Percentiles rank a stretch among this genome's conserved stretches.
Conservation (phyloP, 179 eudicot species). For the Camellia oleifera region DNA sequence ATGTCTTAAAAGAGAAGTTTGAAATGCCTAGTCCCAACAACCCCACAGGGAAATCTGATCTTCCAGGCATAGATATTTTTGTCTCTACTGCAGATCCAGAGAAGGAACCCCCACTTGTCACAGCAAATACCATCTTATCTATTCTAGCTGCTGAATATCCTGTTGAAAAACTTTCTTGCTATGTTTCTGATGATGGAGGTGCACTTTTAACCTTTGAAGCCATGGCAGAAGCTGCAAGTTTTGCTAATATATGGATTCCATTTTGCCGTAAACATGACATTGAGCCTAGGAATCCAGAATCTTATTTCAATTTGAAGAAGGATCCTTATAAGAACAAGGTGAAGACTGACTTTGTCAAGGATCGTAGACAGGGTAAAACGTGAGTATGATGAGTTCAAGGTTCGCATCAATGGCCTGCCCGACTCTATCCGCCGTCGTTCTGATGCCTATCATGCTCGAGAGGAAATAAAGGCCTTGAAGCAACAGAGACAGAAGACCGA, state of each 20-base stretch:
- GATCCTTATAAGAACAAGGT: slow-evolving; percentile 87
- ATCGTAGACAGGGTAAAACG: slow-evolving; percentile 81
- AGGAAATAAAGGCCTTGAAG: slow-evolving; percentile 74
- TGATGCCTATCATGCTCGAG: slow-evolving; percentile 90
- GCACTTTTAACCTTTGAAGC: slow-evolving; percentile 95
- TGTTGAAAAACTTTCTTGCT: slow-evolving; percentile 86
- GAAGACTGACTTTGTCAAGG: slow-evolving; percentile 78
- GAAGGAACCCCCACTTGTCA: slow-evolving; percentile 95
- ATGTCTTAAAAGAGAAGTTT: slow-evolving; percentile 77
- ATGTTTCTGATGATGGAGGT: slow-evolving; percentile 95
- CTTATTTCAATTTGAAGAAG: slow-evolving; percentile 68
- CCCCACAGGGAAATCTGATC: slow-evolving; percentile 89
- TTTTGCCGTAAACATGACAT: slow-evolving; percentile 85
- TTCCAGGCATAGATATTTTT: slow-evolving; percentile 82
- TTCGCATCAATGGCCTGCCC: slow-evolving; percentile 79
- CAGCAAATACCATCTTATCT: slow-evolving; percentile 83
- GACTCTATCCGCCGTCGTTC: slow-evolving; percentile 84
- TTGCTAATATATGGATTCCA: slow-evolving; percentile 84
- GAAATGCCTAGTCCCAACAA: slow-evolving; percentile 64
- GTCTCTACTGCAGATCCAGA: slow-evolving; percentile 98
- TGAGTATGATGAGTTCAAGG: slow-evolving; percentile 91
- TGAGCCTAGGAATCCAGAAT: slow-evolving; percentile 90
- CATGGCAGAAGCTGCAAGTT: slow-evolving; percentile 95
- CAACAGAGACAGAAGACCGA: slow-evolving; percentile 55
- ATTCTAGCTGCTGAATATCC: slow-evolving; percentile 87